Conservation (phyloP, 768 basidiomycete species). For the Russula sp. region DNA sequence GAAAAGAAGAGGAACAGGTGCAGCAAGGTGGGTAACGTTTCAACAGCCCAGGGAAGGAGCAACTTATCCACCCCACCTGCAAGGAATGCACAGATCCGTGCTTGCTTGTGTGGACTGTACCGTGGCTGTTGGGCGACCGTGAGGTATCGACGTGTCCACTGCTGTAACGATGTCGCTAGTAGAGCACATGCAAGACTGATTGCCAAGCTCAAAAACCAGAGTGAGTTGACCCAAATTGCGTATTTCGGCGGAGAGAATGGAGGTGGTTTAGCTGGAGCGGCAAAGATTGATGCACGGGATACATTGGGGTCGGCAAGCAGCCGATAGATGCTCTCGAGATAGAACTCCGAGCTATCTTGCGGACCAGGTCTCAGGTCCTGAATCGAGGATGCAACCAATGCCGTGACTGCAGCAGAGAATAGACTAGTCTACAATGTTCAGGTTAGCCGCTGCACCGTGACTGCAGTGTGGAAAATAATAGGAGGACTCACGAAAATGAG, state of each 20-base stretch:
- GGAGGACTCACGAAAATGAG: neutral
- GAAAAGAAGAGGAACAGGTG: neutral
- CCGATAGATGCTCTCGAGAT: neutral
- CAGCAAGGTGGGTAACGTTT: neutral
- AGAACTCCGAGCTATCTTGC: neutral
- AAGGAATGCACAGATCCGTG: neutral
- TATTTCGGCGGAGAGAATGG: neutral
- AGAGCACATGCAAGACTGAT: neutral
- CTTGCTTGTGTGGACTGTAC: neutral
- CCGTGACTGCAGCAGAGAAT: neutral
- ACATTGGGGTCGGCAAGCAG: neutral
- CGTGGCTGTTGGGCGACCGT: neutral
- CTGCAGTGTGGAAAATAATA: neutral
- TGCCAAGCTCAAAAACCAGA: constrained; percentile 10
- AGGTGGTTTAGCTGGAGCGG: neutral
- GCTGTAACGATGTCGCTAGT: neutral
- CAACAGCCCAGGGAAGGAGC: neutral
- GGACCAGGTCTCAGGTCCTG: constrained; percentile 7
- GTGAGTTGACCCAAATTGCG: constrained; percentile 7
- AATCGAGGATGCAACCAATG: neutral
- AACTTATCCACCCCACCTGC: too few relatives aligned
- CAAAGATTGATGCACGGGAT: neutral
- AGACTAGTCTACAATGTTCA: neutral
- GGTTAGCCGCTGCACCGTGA: too few relatives aligned
- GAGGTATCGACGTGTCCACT: constrained; percentile 6